Percentiles rank a stretch among this genome's conserved stretches.
phyloP scores from a whole-genome alignment of 192 early-diverging fungal species.

The Backusella parvicylindrica region DNA sequence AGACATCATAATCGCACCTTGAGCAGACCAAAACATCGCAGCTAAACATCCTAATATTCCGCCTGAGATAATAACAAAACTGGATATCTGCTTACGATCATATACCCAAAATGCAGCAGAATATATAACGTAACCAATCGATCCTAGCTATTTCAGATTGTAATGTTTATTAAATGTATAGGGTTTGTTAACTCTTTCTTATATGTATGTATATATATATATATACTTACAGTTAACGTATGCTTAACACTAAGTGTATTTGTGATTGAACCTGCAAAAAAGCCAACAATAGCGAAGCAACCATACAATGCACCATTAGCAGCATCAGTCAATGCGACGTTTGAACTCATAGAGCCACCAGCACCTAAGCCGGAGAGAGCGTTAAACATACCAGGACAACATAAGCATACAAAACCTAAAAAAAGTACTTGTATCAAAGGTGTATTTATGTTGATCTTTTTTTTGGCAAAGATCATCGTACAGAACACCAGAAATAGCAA shows the following conservation, averaged over 20 bases:
- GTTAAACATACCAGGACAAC: conserved; percentile 83
- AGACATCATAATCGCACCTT: conserved; percentile 83
- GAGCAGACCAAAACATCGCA: conserved; percentile 67
- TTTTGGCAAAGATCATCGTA: background rate
- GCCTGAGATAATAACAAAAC: conserved; percentile 71
- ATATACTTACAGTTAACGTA: conserved; percentile 15
- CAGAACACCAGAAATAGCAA: background rate
- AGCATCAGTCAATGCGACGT: conserved; percentile 20
- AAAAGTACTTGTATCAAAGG: conserved; percentile 67
- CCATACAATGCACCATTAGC: conserved; percentile 75
- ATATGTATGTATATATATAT: background rate
- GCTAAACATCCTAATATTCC: conserved; percentile 77
- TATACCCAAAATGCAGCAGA: conserved; percentile 53
- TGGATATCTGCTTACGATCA: conserved; percentile 48
- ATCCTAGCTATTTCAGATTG: conserved; percentile 44
- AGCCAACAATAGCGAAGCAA: conserved; percentile 56
- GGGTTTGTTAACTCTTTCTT: too few relatives aligned
- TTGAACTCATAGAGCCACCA: conserved; percentile 25
- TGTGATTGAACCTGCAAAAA: conserved; percentile 29
- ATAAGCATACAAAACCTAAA: conserved; percentile 69
- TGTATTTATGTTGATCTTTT: conserved; percentile 43
- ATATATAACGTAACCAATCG: conserved; percentile 66
- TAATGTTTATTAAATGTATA: too few relatives aligned
- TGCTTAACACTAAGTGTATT: conserved; percentile 26
- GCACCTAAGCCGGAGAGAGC: conserved; percentile 44